Conservation (phyloP, 495 filamentous ascomycete species). For the Thermochaetoides thermophila region DNA sequence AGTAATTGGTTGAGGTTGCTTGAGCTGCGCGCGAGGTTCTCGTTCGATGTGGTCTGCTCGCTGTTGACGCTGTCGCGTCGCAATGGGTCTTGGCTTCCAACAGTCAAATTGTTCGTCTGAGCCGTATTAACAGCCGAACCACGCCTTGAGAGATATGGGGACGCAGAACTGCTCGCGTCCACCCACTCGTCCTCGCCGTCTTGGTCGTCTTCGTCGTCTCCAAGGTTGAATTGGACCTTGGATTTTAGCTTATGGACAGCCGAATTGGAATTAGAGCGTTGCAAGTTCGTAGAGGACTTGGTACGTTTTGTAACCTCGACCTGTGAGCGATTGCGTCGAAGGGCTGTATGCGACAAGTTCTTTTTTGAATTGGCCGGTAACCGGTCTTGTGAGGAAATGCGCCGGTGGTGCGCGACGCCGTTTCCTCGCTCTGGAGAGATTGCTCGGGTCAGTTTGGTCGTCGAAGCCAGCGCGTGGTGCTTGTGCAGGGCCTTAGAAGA, state of each 20-base stretch:
- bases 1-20: conserved; percentile 31
- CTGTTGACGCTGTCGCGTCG: too few relatives aligned
- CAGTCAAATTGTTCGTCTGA: too few relatives aligned
- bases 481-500: conserved; percentile 34
- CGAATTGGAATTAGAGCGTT: conserved; percentile 29
- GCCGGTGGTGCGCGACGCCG: conserved; percentile 25
- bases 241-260: conserved; percentile 24
- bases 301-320: conserved; percentile 32
- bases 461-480: conserved; percentile 23
- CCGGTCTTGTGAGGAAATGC: conserved; percentile 28
- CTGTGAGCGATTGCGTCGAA: conserved; percentile 36
- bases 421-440: conserved; percentile 21
- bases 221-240: conserved; percentile 37
- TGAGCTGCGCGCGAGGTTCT: conserved; percentile 15
- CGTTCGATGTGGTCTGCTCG: too few relatives aligned
- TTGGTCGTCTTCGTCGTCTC: conserved; percentile 31
- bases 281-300: conserved; percentile 31
- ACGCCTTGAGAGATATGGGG: conserved; percentile 37
- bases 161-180: conserved; percentile 39
- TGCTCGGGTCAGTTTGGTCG: conserved; percentile 26
- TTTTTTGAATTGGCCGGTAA: conserved; percentile 27
- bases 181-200: conserved; percentile 39
- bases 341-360: conserved; percentile 28
- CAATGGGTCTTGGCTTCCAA: too few relatives aligned
- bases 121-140: conserved; percentile 27